Evolutionary conservation across 2,329 filamentous ascomycete species (phyloP), one percentile per base, ranked within the genome.

Genomic region (Rutstroemia sydowiana): DNA sequence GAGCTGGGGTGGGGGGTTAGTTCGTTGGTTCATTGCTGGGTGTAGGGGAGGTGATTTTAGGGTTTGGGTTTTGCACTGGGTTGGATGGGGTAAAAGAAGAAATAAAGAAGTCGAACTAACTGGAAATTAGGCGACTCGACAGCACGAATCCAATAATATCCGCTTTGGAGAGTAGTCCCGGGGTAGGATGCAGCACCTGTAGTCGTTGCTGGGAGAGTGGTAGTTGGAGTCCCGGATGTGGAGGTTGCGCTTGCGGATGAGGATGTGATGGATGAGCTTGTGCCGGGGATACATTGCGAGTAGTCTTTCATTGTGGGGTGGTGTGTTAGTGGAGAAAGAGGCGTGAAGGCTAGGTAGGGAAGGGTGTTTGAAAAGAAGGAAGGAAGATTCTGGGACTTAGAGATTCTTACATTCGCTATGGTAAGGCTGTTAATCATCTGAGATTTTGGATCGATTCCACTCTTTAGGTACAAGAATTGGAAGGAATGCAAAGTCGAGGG

Each of bases 51-150:
- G 61, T 78, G 78, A 55, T 31, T 45, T 28, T 42, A 26, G 5
- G 18, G 18, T 7, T 18, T 16, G 2, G 26, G 28, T 49, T 30
- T 32, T 6, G 2, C 18, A 2, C 7, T 14, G 5, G 9, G n/a
- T n/a, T n/a, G 16, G 37, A 40, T 5, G 37, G n/a, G 37, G 18
- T 13, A 14, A 26, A 18, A 11, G 6, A 6, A 45, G 18, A 3
- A 40, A n/a, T n/a, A n/a, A n/a, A n/a, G n/a, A n/a, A n/a, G n/a
- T n/a, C n/a, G 7, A 9, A 37, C 21, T 36, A 72, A 74, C 67
- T 77, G 75, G 64, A 73, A 82, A 65, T 82, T 81, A 34, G 79
- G 79, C 0, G 72, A 64, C 26, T 70, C 74, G 2, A 82, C 78
- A 0, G 75, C 77, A 7, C 79, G 75, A 58, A 82, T 76, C 76